Conservation (phyloP, 441 rosid genomes). For the Sinapis alba region DNA sequence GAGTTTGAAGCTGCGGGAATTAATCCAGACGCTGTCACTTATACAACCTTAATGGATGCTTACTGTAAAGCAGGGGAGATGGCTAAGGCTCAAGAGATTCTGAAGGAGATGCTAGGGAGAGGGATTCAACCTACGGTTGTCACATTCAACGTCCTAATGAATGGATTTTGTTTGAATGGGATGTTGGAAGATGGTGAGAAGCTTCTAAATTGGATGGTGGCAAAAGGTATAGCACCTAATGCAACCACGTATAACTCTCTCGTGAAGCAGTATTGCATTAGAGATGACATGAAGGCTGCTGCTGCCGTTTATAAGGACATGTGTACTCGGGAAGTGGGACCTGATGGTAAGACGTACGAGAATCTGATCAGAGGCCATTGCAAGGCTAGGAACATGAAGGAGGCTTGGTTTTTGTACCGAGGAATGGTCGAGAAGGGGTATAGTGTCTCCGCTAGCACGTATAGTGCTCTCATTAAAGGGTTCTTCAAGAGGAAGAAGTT, state of each 20-base stretch:
- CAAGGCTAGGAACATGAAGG: constrained; percentile 94
- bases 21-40: constrained; percentile 70
- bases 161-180: constrained; percentile 80
- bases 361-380: constrained; percentile 83
- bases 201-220: constrained; percentile 83
- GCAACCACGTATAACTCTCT: constrained; percentile 80
- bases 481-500: constrained; percentile 70
- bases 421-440: constrained; percentile 77
- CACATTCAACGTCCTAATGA: constrained; percentile 90
- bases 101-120: constrained; percentile 67
- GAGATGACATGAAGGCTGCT: constrained; percentile 56
- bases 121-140: constrained; percentile 77
- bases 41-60: constrained; percentile 83
- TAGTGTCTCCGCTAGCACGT: constrained; percentile 56
- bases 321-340: constrained; percentile 65
- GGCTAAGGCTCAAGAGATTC: constrained; percentile 64
- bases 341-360: constrained; percentile 79
- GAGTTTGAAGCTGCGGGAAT: constrained; percentile 70
- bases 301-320: constrained; percentile 57
- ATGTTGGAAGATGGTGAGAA: constrained; percentile 79
- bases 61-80: constrained; percentile 76
- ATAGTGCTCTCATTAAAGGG: constrained; percentile 72
- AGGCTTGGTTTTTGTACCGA: constrained; percentile 79
- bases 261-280: constrained; percentile 70
- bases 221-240: constrained; percentile 72